phyloP scores from a whole-genome alignment of 345 rosid species.

The Punica granatum region DNA sequence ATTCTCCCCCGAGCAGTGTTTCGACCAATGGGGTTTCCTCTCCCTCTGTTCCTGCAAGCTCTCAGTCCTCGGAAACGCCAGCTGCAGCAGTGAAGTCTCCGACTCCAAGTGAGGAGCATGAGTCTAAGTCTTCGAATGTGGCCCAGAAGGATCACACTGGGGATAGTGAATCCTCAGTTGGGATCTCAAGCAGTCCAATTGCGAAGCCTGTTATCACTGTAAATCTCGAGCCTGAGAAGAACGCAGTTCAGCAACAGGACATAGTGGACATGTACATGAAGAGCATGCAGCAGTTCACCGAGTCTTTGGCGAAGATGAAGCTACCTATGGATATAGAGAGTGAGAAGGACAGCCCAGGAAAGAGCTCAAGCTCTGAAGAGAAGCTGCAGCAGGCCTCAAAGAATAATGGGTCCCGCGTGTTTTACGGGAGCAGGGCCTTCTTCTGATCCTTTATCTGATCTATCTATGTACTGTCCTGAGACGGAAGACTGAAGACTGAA shows the following conservation, averaged over 20 bases:
- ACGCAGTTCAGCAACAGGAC: slow-evolving; percentile 76
- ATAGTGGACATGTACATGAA: slow-evolving; percentile 98
- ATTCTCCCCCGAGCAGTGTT: slow-evolving; percentile 76
- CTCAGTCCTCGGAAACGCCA: slow-evolving; percentile 43
- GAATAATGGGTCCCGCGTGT: slow-evolving; percentile 78
- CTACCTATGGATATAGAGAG: slow-evolving; percentile 82
- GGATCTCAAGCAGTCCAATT: slow-evolving; percentile 25
- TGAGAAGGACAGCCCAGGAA: slow-evolving; percentile 62
- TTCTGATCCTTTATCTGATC: slow-evolving; percentile 47
- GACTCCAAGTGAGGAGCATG: slow-evolving; percentile 34
- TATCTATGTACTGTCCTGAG: slow-evolving; percentile 7
- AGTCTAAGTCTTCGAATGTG: slow-evolving; percentile 33
- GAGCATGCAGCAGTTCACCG: slow-evolving; percentile 99
- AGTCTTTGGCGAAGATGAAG: slow-evolving; percentile 98
- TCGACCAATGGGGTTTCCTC: slow-evolving; percentile 73
- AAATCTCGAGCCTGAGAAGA: slow-evolving; percentile 65
- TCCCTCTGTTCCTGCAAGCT: slow-evolving; percentile 56
- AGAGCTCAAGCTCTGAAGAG: slow-evolving; percentile 73
- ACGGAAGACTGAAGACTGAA: background rate
- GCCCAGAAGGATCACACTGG: slow-evolving; percentile 30
- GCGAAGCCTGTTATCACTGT: slow-evolving; percentile 46
- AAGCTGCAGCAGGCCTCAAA: slow-evolving; percentile 54
- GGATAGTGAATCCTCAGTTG: slow-evolving; percentile 45
- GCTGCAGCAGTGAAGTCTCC: slow-evolving; percentile 12
- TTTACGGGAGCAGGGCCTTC: slow-evolving; percentile 96